Evolutionary conservation across 176 grass and related monocot genomes (phyloP).

Genomic region (Cymbopogon citratus): DNA sequence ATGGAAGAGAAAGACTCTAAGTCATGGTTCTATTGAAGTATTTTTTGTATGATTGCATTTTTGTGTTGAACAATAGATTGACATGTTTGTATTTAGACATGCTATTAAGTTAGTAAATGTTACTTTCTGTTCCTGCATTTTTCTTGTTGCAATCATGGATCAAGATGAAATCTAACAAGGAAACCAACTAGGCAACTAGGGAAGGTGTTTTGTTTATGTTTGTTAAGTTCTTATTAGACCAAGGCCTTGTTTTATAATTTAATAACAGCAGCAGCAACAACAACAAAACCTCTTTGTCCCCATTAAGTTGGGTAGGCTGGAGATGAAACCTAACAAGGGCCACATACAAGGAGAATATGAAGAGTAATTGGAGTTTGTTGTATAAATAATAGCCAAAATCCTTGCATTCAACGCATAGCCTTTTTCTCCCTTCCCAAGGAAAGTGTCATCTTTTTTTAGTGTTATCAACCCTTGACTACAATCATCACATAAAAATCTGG

Average conservation of each 20-base stretch:
- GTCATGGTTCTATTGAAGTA: not conserved
- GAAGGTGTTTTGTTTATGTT: not conserved
- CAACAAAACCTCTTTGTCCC: not conserved
- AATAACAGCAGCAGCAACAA: not conserved
- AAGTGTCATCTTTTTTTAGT: not conserved
- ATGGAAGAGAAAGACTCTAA: not conserved
- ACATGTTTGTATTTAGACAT: not conserved
- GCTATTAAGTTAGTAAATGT: slow-evolving; percentile 13
- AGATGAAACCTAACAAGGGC: not conserved
- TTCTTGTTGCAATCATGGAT: slow-evolving; percentile 17
- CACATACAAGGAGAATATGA: not conserved
- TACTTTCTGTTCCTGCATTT: not conserved
- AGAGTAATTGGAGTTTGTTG: not conserved
- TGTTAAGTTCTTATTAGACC: slow-evolving; percentile 4
- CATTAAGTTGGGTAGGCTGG: not conserved
- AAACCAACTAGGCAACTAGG: slow-evolving; percentile 12
- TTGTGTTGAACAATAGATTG: not conserved
- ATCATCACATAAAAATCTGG: not conserved
- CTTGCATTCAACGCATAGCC: not conserved
- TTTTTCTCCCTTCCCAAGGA: slow-evolving; percentile 4
- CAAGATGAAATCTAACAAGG: slow-evolving; percentile 3
- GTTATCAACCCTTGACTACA: not conserved
- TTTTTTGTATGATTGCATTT: not conserved
- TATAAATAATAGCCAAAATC: not conserved
- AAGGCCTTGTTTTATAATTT: not conserved